phyloP scores from a whole-genome alignment of 2,329 filamentous ascomycete species.

The Ascochyta lentis region DNA sequence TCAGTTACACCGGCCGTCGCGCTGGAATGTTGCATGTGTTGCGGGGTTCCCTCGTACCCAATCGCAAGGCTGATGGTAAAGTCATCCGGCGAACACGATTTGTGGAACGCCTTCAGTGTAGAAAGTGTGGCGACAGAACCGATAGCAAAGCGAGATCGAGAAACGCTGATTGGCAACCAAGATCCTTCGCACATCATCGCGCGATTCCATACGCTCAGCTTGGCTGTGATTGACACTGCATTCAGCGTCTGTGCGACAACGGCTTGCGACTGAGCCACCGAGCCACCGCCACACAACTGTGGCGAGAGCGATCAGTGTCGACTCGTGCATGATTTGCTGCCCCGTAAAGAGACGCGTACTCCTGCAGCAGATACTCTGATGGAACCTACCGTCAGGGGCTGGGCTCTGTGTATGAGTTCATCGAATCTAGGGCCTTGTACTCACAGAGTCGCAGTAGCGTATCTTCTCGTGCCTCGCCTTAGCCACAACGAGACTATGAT shows the following conservation, averaged over 20 bases:
- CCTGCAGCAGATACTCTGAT: slow-evolving; percentile 20
- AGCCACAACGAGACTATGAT: slow-evolving; percentile 5
- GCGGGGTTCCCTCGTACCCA: slow-evolving; percentile 19
- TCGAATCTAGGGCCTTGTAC: slow-evolving; percentile 1
- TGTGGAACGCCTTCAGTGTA: slow-evolving; percentile 23
- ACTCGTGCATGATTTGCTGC: slow-evolving; percentile 8
- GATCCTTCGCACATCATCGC: slow-evolving; percentile 23
- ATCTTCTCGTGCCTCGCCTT: slow-evolving; percentile 6
- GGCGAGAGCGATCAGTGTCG: slow-evolving; percentile 5
- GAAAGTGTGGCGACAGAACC: slow-evolving; percentile 42
- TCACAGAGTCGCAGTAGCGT: slow-evolving; percentile 7
- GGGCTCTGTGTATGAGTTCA: slow-evolving; percentile 17
- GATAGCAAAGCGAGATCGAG: slow-evolving; percentile 21
- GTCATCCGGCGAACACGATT: slow-evolving; percentile 27
- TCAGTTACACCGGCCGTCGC: slow-evolving; percentile 16
- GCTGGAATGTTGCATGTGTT: slow-evolving; percentile 15
- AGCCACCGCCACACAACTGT: slow-evolving; percentile 2
- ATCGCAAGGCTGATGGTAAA: slow-evolving; percentile 21
- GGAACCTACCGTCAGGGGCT: slow-evolving; percentile 10
- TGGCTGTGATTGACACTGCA: slow-evolving; percentile 26
- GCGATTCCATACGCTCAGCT: slow-evolving; percentile 21
- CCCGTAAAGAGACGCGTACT: slow-evolving; percentile 29
- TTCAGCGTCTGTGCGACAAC: slow-evolving; percentile 19
- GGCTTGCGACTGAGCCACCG: not conserved
- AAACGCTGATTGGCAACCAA: slow-evolving; percentile 24